These are phyloP conservation scores for Marasmius fiardii DNA, from an alignment of 1,284 basidiomycete species.

Conservation along the genomic window DNA sequence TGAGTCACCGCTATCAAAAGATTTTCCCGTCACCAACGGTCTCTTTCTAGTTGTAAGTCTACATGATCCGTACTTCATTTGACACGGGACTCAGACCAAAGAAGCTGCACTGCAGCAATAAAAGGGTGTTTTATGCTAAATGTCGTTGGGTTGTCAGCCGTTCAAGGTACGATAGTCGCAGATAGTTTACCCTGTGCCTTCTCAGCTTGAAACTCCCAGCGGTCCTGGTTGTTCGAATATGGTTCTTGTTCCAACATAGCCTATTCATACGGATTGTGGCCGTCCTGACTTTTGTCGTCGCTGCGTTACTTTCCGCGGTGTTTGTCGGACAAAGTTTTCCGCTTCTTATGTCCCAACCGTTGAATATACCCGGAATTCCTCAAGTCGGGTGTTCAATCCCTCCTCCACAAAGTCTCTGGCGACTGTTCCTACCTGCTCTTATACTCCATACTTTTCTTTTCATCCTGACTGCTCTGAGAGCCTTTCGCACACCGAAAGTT, in stretches of 20 bases:
- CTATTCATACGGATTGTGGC: background rate
- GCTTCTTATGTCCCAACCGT: background rate
- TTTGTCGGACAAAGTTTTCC: background rate
- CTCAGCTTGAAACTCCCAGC: background rate
- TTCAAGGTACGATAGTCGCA: background rate
- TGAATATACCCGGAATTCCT: background rate
- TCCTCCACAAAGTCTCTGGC: background rate
- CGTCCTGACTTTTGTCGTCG: background rate
- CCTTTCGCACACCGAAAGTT: background rate
- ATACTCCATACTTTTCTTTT: background rate
- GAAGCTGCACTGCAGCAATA: too few species aligned
- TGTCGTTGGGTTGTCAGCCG: background rate
- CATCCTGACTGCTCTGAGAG: background rate
- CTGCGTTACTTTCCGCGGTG: background rate
- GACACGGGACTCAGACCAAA: too few species aligned
- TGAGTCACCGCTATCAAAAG: too few species aligned
- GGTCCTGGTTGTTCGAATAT: constrained; percentile 5
- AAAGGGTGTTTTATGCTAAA: too few species aligned
- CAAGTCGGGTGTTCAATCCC: background rate
- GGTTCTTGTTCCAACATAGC: background rate
- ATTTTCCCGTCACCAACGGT: too few species aligned
- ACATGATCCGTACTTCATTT: too few species aligned
- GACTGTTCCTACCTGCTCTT: background rate
- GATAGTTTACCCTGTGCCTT: background rate
- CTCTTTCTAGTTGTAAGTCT: too few species aligned